Conservation (phyloP, 768 basidiomycete species). For the Lactarius deliciosus region DNA sequence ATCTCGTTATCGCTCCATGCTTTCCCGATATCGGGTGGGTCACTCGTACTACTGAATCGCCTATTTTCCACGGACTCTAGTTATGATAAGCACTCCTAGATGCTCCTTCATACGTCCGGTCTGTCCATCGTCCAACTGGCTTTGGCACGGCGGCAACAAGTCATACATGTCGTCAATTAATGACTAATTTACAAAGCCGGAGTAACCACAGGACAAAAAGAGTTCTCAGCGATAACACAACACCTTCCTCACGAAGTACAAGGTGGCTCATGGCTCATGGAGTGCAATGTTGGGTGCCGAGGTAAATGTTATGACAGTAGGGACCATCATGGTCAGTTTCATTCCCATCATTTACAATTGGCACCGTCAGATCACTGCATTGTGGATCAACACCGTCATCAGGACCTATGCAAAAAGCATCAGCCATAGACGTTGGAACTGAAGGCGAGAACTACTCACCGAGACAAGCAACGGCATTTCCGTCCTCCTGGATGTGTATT, state of each 20-base stretch:
- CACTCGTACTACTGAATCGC: no score
- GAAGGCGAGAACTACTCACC: constrained; percentile 1
- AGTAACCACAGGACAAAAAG: background rate
- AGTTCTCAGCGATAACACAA: background rate
- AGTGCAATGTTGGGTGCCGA: constrained; percentile 48
- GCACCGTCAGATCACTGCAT: constrained; percentile 56
- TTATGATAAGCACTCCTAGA: no score
- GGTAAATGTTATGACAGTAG: constrained; percentile 48
- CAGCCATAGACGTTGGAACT: background rate
- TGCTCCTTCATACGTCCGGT: no score
- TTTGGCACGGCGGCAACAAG: no score
- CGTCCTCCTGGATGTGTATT: constrained; percentile 21
- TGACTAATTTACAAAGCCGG: no score
- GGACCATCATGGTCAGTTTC: constrained; percentile 58
- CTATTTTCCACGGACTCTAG: no score
- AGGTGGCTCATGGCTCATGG: constrained; percentile 15
- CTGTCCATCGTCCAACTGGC: no score
- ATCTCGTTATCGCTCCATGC: no score
- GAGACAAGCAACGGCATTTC: constrained; percentile 15
- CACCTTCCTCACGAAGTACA: background rate
- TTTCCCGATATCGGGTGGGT: no score
- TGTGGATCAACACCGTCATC: constrained; percentile 55
- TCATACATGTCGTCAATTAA: no score
- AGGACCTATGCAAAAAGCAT: constrained; percentile 31
- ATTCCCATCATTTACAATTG: constrained; percentile 40